phyloP scores from a whole-genome alignment of 108 stramenopile genomes.

The Cyclotella choctawhatcheeana region DNA sequence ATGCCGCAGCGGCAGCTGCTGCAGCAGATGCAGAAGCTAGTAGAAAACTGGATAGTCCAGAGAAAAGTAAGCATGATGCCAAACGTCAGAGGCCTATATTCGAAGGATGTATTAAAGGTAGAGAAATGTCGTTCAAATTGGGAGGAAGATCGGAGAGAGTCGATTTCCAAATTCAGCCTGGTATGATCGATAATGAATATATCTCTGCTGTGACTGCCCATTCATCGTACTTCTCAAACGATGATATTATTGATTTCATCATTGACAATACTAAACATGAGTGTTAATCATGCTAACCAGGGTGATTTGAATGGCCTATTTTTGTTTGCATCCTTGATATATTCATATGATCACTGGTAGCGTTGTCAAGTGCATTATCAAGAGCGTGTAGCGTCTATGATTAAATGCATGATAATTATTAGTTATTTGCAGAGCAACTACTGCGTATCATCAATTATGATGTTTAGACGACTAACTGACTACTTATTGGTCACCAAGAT shows the following conservation, averaged over 20 bases:
- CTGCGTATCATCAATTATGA: too few species aligned
- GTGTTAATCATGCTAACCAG: too few species aligned
- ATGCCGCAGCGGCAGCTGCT: slow-evolving; percentile 45
- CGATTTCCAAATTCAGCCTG: slow-evolving; percentile 76
- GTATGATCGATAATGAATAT: slow-evolving; percentile 84
- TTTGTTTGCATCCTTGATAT: too few species aligned
- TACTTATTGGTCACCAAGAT: too few species aligned
- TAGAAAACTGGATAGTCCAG: slow-evolving; percentile 26
- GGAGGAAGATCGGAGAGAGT: slow-evolving; percentile 64
- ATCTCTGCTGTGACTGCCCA: slow-evolving; percentile 77
- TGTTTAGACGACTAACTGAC: too few species aligned
- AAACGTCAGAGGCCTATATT: slow-evolving; percentile 20
- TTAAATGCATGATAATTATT: too few species aligned
- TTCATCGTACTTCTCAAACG: slow-evolving; percentile 66
- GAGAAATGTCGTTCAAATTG: slow-evolving; percentile 58
- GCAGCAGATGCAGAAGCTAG: slow-evolving; percentile 49
- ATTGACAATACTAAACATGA: slow-evolving; percentile 55
- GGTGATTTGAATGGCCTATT: too few species aligned
- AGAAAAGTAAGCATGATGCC: slow-evolving; percentile 10
- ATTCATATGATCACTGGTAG: too few species aligned
- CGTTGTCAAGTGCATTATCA: too few species aligned
- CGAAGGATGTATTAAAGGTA: slow-evolving; percentile 48
- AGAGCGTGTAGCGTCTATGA: too few species aligned
- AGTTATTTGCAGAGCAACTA: too few species aligned
- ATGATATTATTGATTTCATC: slow-evolving; percentile 72